Evolutionary conservation across 257 asterid species (phyloP).

Genomic region (Nicotiana otophora): DNA sequence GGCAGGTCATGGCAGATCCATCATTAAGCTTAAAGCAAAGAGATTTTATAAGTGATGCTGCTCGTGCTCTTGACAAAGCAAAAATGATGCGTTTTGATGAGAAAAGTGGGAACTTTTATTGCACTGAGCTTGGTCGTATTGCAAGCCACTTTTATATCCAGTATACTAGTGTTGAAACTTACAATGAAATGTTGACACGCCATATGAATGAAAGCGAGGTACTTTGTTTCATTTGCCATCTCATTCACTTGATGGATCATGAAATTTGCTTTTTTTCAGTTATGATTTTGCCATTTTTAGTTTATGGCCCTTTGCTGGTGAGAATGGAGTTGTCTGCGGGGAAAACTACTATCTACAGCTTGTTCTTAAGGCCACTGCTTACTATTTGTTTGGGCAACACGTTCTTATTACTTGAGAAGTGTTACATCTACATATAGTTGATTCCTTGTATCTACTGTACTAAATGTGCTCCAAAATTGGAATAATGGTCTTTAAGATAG

Average conservation of each 20-base stretch:
- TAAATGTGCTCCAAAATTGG: neutral
- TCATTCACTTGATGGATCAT: neutral
- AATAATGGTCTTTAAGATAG: slow-evolving; percentile 4
- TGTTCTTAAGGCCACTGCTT: neutral
- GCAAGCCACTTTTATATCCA: slow-evolving; percentile 99
- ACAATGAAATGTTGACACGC: slow-evolving; percentile 80
- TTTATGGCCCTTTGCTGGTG: neutral
- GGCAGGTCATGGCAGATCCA: slow-evolving; percentile 91
- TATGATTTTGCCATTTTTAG: neutral
- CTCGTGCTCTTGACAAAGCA: slow-evolving; percentile 96
- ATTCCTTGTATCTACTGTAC: neutral
- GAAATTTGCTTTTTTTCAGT: neutral
- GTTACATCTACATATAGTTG: neutral
- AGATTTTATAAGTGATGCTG: slow-evolving; percentile 86
- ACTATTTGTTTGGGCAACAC: neutral
- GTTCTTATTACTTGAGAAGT: neutral
- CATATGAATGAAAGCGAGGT: slow-evolving; percentile 99
- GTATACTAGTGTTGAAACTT: slow-evolving; percentile 94
- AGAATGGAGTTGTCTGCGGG: neutral
- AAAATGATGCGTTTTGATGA: slow-evolving; percentile 99
- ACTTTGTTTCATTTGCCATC: slow-evolving; percentile 16
- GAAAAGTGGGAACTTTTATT: slow-evolving; percentile 95
- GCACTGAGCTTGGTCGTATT: slow-evolving; percentile 99
- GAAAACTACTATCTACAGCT: neutral
- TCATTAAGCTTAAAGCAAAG: slow-evolving; percentile 87